Base-by-base conservation (phyloP, 2,329 filamentous ascomycete genomes). In the Bipolaris victoriae region DNA sequence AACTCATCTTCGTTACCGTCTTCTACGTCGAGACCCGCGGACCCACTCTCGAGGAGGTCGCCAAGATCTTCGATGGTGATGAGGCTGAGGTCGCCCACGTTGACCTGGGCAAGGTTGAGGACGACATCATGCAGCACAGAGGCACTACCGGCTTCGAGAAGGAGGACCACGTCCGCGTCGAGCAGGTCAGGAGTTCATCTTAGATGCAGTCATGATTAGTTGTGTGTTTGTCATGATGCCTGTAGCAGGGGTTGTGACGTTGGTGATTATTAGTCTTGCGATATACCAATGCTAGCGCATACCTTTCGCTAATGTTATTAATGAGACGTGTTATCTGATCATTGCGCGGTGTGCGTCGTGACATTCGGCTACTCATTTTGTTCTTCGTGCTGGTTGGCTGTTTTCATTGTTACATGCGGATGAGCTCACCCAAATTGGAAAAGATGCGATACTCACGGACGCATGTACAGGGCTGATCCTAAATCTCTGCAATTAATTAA, bases 1-100 rank as follows among this genome's bases (percentile, higher is more conserved):
- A 88, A 73, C 77, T 88, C 44, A 60, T 84, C 45, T 87, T 88
- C 64, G 85, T 89, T 35, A 88, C 82, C 75, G 86, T 86, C 78
- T 83, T 88, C 73, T 88, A 87, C 71, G 82, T 88, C 54, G 88
- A 91, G 78, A 91, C 88, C 16, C 86, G 85, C 67, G 88, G 88
- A 3, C 86, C 87, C 0, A 90, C 88, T 1, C 84, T 91, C 0
- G 88, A 90, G 71, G 87, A 90, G 71, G 83, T 90, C 60, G 85
- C 88, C 45, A 84, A 84, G 67, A 89, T 90, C 71, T 90, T 91
- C 66, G 88, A 90, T 65, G 88, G 87, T 37, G 83, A 86, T 26
- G 79, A 83, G 33, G 85, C 84, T 18, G 81, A 75, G 57, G 72
- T 76, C 37, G 66, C 64, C 5, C 57, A 68, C n/a, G 41, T 72